These are phyloP conservation scores for Cladosporium cucumerinum DNA, from an alignment of 2,329 filamentous ascomycete species.

Conservation along the genomic window DNA sequence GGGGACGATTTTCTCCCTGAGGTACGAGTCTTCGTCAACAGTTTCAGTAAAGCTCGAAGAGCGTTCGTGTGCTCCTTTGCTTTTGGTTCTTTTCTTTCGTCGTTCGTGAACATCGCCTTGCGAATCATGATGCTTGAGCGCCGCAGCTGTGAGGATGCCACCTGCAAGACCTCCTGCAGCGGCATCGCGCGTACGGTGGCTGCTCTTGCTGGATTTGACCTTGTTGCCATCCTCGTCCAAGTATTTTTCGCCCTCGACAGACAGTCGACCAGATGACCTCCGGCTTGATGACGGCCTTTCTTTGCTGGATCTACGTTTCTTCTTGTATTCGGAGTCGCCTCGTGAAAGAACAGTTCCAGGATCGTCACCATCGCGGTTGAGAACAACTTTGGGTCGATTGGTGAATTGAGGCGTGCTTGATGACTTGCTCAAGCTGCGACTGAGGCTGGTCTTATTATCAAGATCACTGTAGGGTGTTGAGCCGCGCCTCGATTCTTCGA, in stretches of 20 bases:
- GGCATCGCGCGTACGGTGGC: slow-evolving; percentile 45
- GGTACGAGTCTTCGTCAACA: slow-evolving; percentile 48
- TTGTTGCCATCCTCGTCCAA: slow-evolving; percentile 46
- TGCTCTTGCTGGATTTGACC: slow-evolving; percentile 54
- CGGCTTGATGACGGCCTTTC: slow-evolving; percentile 28
- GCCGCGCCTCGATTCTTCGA: slow-evolving; percentile 61
- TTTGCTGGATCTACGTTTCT: slow-evolving; percentile 54
- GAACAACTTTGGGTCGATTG: slow-evolving; percentile 57
- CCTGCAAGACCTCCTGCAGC: slow-evolving; percentile 55
- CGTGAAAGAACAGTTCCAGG: slow-evolving; percentile 55
- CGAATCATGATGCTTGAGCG: slow-evolving; percentile 64
- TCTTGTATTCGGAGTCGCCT: slow-evolving; percentile 52
- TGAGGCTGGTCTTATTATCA: slow-evolving; percentile 48
- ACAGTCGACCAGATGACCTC: slow-evolving; percentile 27
- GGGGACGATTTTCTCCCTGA: slow-evolving; percentile 51
- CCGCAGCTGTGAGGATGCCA: slow-evolving; percentile 59
- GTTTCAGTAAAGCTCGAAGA: slow-evolving; percentile 54
- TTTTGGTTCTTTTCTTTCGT: slow-evolving; percentile 47
- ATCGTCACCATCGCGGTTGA: slow-evolving; percentile 58
- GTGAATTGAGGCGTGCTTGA: slow-evolving; percentile 59
- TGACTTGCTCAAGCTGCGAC: slow-evolving; percentile 57
- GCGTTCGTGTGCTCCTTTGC: slow-evolving; percentile 49
- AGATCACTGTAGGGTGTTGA: slow-evolving; percentile 42
- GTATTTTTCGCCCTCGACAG: slow-evolving; percentile 26
- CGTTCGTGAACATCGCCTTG: slow-evolving; percentile 50